Evolutionary conservation across 2,329 filamentous ascomycete species (phyloP).

Genomic region (Aspergillus tubingensis): DNA sequence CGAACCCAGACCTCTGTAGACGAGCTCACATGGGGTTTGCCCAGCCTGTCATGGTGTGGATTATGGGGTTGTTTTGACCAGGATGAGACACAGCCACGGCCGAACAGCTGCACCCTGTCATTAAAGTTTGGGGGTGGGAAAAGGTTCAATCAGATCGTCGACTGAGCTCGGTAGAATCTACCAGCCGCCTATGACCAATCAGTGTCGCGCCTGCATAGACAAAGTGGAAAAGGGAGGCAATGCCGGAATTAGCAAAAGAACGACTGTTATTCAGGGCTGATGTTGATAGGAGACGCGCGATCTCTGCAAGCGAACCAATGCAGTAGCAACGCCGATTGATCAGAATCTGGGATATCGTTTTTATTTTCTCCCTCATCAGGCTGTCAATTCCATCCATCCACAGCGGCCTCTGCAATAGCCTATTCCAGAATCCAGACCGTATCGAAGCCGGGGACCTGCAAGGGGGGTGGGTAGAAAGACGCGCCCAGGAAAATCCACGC

Average conservation of each 20-base stretch:
- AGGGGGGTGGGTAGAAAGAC: neutral
- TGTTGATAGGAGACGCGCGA: neutral
- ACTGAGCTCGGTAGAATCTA: neutral
- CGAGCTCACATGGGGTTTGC: neutral
- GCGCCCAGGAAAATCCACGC: neutral
- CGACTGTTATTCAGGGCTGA: neutral
- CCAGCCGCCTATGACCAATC: neutral
- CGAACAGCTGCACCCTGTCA: neutral
- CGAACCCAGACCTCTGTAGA: neutral
- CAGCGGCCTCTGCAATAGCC: neutral
- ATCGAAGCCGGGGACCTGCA: slow-evolving; percentile 3
- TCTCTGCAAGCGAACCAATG: slow-evolving; percentile 4
- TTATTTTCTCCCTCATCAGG: no score
- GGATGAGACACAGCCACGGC: slow-evolving; percentile 16
- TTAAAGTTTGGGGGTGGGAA: neutral
- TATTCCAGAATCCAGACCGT: slow-evolving; percentile 8
- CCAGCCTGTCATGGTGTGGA: slow-evolving; percentile 7
- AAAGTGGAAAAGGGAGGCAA: neutral
- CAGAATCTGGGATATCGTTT: neutral
- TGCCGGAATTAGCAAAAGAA: neutral
- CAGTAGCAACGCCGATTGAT: neutral
- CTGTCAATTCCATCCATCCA: slow-evolving; percentile 1
- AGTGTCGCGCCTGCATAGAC: no score
- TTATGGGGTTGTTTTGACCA: slow-evolving; percentile 3
- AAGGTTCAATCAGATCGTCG: slow-evolving; percentile 6